These are phyloP conservation scores for Porcisia deanei DNA, from an alignment of 208 protist species.

Conservation along the genomic window DNA sequence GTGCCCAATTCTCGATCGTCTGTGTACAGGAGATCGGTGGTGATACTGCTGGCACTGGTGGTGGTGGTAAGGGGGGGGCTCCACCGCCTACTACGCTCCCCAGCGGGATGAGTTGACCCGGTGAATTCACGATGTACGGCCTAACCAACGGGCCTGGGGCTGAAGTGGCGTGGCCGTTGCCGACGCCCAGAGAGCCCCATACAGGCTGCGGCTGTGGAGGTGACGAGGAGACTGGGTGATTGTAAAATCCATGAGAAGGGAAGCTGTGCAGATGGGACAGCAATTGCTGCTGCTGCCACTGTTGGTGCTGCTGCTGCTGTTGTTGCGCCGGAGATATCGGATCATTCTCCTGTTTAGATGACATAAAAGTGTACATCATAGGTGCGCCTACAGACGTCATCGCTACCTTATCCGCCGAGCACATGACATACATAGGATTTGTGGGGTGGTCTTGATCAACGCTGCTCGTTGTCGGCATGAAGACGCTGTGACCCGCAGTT, in stretches of 20 bases:
- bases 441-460: neutral
- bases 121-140: conserved; percentile 23
- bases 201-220: neutral
- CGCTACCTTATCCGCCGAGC: neutral
- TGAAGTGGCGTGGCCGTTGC: neutral
- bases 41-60: neutral
- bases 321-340: neutral
- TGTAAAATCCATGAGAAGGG: neutral
- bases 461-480: neutral
- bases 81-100: neutral
- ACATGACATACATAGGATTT: neutral
- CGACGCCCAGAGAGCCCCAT: neutral
- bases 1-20: neutral
- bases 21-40: neutral
- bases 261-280: neutral
- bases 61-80: too few relatives aligned
- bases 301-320: neutral
- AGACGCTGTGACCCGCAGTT: neutral
- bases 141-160: neutral
- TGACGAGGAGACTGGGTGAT: neutral
- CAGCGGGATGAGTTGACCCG: conserved; percentile 15
- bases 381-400: neutral
- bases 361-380: conserved; percentile 8
- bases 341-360: neutral
- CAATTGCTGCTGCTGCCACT: neutral